Percentiles rank a stretch among this genome's conserved stretches.
Conservation (phyloP, 345 rosid species). For the Luvunga scandens region DNA sequence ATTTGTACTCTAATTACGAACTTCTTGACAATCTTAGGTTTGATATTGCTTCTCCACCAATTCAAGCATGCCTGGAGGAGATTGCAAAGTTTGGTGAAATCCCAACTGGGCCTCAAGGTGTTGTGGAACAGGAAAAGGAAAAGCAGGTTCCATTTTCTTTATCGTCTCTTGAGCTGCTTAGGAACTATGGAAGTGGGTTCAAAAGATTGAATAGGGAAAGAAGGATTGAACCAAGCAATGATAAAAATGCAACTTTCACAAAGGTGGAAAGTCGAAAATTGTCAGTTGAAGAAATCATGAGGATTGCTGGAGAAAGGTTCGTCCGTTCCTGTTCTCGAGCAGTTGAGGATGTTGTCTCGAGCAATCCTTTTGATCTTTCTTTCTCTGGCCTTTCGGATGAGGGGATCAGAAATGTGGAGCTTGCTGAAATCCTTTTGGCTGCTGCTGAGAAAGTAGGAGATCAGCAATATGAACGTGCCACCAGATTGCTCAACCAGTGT, state of each 20-base stretch:
- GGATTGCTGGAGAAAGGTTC: slow-evolving; percentile 49
- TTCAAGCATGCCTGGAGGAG: slow-evolving; percentile 28
- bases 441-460: slow-evolving; percentile 40
- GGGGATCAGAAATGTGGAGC: slow-evolving; percentile 39
- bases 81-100: slow-evolving; percentile 19
- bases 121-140: slow-evolving; percentile 14
- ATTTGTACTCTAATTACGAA: slow-evolving; percentile 9
- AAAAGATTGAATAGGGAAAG: slow-evolving; percentile 19
- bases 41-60: slow-evolving; percentile 24
- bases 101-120: slow-evolving; percentile 2
- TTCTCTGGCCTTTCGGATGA: slow-evolving; percentile 30
- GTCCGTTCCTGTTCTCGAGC: slow-evolving; percentile 22
- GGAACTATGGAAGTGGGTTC: slow-evolving; percentile 29
- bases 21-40: slow-evolving; percentile 24
- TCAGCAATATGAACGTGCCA: slow-evolving; percentile 41
- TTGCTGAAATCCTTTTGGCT: slow-evolving; percentile 40
- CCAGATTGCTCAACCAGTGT: slow-evolving; percentile 37
- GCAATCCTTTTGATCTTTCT: slow-evolving; percentile 23
- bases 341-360: slow-evolving; percentile 9
- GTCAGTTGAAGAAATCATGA: slow-evolving; percentile 42
- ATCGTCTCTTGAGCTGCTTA: slow-evolving; percentile 43
- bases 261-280: slow-evolving; percentile 2
- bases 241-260: not conserved
- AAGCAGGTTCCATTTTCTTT: slow-evolving; percentile 19
- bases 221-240: slow-evolving; percentile 19